phyloP scores from a whole-genome alignment of 371 early-diverging fungal genomes.

The Mortierella sp. region DNA sequence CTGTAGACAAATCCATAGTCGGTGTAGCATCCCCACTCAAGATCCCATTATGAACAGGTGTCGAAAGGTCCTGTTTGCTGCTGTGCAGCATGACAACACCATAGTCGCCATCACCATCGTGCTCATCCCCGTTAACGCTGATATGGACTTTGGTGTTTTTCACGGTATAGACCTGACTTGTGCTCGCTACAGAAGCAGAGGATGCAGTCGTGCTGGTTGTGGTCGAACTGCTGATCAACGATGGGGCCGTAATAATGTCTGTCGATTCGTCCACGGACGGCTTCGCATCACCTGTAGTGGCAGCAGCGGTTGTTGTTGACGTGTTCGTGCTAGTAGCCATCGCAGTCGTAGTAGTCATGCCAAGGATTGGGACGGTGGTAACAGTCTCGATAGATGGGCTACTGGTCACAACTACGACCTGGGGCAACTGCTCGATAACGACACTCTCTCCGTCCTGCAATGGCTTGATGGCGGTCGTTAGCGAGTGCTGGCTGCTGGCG shows the following conservation, averaged over 20 bases:
- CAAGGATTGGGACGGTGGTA: not conserved
- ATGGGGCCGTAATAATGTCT: conserved; percentile 2
- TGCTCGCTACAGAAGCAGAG: not conserved
- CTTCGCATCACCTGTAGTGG: conserved; percentile 13
- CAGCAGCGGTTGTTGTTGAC: too few species aligned
- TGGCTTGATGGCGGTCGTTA: conserved; percentile 27
- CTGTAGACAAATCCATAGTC: conserved; percentile 8
- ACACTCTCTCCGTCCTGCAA: conserved; percentile 21
- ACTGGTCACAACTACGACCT: not conserved
- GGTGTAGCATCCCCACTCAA: conserved; percentile 17
- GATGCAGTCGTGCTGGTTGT: not conserved
- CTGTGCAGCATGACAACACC: conserved; percentile 14
- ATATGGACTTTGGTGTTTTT: not conserved
- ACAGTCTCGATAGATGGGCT: not conserved
- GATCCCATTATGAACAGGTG: not conserved
- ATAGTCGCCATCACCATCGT: conserved; percentile 10
- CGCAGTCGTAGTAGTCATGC: not conserved
- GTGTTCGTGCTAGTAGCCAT: too few species aligned
- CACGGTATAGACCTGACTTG: not conserved
- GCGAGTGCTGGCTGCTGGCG: conserved; percentile 11
- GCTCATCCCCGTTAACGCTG: not conserved
- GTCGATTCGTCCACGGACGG: conserved; percentile 17
- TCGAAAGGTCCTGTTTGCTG: not conserved
- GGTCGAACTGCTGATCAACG: not conserved
- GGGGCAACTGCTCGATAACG: conserved; percentile 24